These are phyloP conservation scores for Cryptomeria japonica DNA, from an alignment of 75 land plant genomes.

Conservation along the genomic window DNA sequence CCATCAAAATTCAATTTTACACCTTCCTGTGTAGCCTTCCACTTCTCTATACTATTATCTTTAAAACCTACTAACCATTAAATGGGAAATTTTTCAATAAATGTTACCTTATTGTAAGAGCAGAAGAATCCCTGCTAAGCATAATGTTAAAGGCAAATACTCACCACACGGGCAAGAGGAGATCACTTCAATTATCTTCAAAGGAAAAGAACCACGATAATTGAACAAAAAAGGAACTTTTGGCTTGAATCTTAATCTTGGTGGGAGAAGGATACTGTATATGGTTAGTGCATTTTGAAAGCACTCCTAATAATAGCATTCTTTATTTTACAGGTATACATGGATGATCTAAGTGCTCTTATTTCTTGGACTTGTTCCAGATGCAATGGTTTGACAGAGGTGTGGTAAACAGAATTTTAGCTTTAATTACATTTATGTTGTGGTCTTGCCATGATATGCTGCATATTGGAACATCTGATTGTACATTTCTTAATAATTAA, in stretches of 20 bases:
- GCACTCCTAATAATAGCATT: neutral
- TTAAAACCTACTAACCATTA: no score
- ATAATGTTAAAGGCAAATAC: slow-evolving; percentile 17
- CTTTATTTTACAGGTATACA: slow-evolving; percentile 62
- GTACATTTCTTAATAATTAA: neutral
- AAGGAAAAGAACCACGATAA: neutral
- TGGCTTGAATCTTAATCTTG: neutral
- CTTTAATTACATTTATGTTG: slow-evolving; percentile 9
- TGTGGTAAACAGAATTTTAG: slow-evolving; percentile 18
- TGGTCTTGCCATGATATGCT: neutral
- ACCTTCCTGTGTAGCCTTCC: no score
- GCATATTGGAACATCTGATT: neutral
- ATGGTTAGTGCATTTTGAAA: neutral
- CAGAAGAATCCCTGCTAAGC: neutral
- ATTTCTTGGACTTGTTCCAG: slow-evolving; percentile 82
- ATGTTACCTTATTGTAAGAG: neutral
- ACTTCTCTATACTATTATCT: no score
- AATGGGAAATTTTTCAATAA: neutral
- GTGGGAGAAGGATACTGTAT: neutral
- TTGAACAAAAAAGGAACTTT: neutral
- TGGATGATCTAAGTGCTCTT: slow-evolving; percentile 71
- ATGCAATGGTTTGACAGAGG: slow-evolving; percentile 76
- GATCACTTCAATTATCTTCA: slow-evolving; percentile 18
- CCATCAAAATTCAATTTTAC: no score
- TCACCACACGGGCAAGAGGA: slow-evolving; percentile 19